Percentiles rank a stretch among this genome's conserved stretches.
These are phyloP conservation scores for Rauvolfia tetraphylla DNA, from an alignment of 257 asterid genomes.

Conservation along the genomic window DNA sequence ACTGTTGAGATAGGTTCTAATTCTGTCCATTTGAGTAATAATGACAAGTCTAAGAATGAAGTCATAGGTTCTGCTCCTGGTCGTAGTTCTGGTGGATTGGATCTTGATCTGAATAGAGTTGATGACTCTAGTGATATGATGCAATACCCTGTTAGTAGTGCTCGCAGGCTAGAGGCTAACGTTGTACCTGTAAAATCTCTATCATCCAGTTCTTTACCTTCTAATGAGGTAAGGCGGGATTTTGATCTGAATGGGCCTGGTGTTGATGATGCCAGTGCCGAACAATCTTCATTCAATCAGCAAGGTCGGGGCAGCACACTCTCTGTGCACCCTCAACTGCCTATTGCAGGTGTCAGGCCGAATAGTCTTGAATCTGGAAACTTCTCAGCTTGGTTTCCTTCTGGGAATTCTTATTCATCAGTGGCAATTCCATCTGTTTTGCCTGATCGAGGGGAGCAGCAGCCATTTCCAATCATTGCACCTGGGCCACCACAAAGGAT, in stretches of 20 bases:
- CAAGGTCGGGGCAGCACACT: conserved; percentile 29
- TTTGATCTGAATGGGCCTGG: conserved; percentile 52
- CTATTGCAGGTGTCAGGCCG: conserved; percentile 41
- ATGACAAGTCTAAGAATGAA: conserved; percentile 23
- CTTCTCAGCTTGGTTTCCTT: conserved; percentile 71
- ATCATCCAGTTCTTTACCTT: conserved; percentile 23
- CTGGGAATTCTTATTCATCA: conserved; percentile 59
- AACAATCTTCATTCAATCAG: conserved; percentile 26
- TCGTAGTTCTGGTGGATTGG: conserved; percentile 38
- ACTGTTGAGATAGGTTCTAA: conserved; percentile 23
- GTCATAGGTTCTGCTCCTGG: conserved; percentile 24
- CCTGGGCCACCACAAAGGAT: conserved; percentile 60
- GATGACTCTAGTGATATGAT: conserved; percentile 40
- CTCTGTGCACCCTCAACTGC: conserved; percentile 36
- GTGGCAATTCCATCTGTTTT: conserved; percentile 45
- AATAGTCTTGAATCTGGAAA: conserved; percentile 44
- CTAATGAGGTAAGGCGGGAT: conserved; percentile 37
- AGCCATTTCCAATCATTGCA: conserved; percentile 61
- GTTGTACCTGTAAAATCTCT: conserved; percentile 24
- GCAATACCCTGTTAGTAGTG: conserved; percentile 34
- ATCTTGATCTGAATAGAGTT: conserved; percentile 45
- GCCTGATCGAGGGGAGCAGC: conserved; percentile 61
- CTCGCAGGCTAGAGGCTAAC: conserved; percentile 23
- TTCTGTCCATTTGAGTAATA: conserved; percentile 20
- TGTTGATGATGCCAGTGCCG: conserved; percentile 35